Conservation (phyloP, 2,329 filamentous ascomycete species). For the Sporothrix brunneoviolacea region DNA sequence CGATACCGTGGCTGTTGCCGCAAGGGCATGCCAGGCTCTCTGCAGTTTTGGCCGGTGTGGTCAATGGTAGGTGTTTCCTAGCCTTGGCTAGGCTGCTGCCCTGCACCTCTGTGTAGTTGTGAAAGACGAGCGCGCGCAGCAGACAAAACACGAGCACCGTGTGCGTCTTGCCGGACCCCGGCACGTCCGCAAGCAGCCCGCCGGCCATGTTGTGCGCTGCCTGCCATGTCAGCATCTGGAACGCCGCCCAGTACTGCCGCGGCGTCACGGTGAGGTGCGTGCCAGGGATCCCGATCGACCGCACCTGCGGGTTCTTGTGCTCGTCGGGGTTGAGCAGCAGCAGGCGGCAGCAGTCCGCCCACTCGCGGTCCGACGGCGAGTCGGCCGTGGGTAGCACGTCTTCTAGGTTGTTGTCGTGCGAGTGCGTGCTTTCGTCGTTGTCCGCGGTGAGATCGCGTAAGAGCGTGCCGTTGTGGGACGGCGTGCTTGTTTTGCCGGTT, state of each 20-base stretch:
- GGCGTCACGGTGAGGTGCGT: conserved; percentile 8
- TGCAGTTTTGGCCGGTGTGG: no score
- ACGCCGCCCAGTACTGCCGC: conserved; percentile 10
- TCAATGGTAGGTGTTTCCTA: neutral
- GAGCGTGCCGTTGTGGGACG: no score
- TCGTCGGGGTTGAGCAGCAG: conserved; percentile 5
- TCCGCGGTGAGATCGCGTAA: no score
- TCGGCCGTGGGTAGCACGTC: no score
- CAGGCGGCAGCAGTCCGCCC: conserved; percentile 11
- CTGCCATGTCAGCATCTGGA: conserved; percentile 10
- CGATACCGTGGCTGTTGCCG: conserved; percentile 4
- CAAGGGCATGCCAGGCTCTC: conserved; percentile 1
- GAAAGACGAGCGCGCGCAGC: conserved; percentile 10
- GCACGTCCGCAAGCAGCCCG: conserved; percentile 14
- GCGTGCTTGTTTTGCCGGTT: no score
- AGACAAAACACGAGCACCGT: conserved; percentile 4
- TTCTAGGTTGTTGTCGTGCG: no score
- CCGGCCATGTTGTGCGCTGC: neutral
- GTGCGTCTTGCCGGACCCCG: conserved; percentile 13
- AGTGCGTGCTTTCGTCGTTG: no score
- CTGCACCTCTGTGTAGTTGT: conserved; percentile 6
- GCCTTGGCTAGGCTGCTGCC: no score
- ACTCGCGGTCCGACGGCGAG: neutral
- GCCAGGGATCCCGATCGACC: conserved; percentile 11
- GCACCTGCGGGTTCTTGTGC: conserved; percentile 5